Base-by-base conservation (phyloP, 1,139 yeast species). In the Yamadazyma triangularis region DNA sequence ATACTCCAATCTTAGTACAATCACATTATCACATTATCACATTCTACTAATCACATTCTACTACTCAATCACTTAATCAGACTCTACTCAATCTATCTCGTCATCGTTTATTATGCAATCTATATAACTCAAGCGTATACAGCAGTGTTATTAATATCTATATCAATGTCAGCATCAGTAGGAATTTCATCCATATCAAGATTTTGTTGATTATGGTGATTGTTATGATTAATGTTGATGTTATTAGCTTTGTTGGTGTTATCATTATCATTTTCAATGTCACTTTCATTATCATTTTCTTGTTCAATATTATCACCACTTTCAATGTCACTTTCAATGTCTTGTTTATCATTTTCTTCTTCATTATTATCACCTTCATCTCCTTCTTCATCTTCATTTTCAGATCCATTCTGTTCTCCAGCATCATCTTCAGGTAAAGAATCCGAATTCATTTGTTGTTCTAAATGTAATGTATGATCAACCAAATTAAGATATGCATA, bases 401-500 rank as follows among this genome's bases (percentile, higher is more conserved):
- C 31, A 14, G 9, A 25, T 23, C 24, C 25, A 16, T 23, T 25
- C 23, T 27, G 39, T 10, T 22, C 33, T 12, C 26, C 33, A 12
- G 24, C 34, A n/a, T 28, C 34, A 19, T 30, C 45, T 15, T 41
- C 48, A 5, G 29, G 31, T 16, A 42, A 35, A 4, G 38, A 34
- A 13, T 47, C 51, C 16, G 37, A 42, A 24, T 45, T 49, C 42
- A 49, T 44, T 34, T 61, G 68, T 44, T 79, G 87, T 47, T 83
- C 89, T 41, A 83, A 58, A 54, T 81, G 86, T 44, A 83, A 64
- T 6, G 91, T 81, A 47, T 89, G 96, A 56, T 91, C 94, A 35
- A 91, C 96, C 56, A 91, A 67, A 51, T 91, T 91, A 66, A 91
- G 72, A 58, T 91, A 91, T 0, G 97, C 93, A 54, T 91, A 91